Conservation (phyloP, 305 asterid species). For the Fraxinus ornus region DNA sequence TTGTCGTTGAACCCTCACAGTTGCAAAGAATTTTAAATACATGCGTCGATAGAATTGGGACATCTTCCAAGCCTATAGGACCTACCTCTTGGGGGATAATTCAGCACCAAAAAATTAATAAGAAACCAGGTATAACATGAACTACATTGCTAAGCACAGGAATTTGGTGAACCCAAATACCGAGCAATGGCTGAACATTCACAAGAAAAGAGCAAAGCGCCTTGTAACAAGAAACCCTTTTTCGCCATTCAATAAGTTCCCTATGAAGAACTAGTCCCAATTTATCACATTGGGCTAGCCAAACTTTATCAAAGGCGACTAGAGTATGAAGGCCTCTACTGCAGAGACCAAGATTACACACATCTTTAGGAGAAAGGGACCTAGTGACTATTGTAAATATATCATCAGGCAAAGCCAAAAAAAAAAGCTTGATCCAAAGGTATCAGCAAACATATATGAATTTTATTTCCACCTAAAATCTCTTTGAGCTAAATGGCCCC, state of each 20-base stretch:
- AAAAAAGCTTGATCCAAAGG: constrained; percentile 59
- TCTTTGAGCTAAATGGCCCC: no score
- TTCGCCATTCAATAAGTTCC: constrained; percentile 66
- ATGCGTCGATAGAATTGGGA: constrained; percentile 70
- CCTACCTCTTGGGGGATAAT: constrained; percentile 83
- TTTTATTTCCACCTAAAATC: no score
- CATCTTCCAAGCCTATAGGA: constrained; percentile 68
- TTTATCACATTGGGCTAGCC: constrained; percentile 65
- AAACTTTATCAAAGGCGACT: constrained; percentile 64
- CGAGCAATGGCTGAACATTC: constrained; percentile 55
- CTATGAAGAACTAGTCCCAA: constrained; percentile 45
- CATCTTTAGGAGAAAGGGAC: constrained; percentile 60
- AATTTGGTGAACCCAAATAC: constrained; percentile 91
- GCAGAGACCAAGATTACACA: constrained; percentile 65
- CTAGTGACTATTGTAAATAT: constrained; percentile 48
- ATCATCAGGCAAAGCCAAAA: constrained; percentile 70
- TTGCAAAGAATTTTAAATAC: constrained; percentile 70
- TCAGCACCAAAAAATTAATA: constrained; percentile 69
- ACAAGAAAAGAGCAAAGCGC: constrained; percentile 60
- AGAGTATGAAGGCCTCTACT: constrained; percentile 49
- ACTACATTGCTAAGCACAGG: no score
- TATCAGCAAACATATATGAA: constrained; percentile 40
- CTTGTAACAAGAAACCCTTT: constrained; percentile 61
- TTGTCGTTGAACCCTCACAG: constrained; percentile 52
- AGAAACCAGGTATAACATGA: constrained; percentile 50